Evolutionary conservation across 176 grass and related monocot species (phyloP).

Genomic region (Alopecurus myosuroides): DNA sequence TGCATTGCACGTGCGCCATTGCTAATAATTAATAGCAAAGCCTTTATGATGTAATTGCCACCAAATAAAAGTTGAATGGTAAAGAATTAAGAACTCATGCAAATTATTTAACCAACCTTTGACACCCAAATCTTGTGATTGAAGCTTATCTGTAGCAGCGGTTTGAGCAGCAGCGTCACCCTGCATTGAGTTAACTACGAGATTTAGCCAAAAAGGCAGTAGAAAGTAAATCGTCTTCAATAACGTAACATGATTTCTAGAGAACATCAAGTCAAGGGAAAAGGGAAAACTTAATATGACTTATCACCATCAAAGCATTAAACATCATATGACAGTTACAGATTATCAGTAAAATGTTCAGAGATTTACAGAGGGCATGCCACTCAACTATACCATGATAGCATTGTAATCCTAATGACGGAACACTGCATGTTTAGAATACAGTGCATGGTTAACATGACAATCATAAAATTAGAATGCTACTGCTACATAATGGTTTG

Average conservation of each 20-base stretch:
- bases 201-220: constrained; percentile 5
- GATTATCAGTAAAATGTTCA: constrained; percentile 3
- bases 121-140: background rate
- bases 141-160: background rate
- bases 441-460: background rate
- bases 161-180: background rate
- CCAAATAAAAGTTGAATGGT: background rate
- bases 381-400: background rate
- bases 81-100: background rate
- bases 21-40: background rate
- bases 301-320: background rate
- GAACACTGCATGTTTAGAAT: background rate
- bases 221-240: background rate
- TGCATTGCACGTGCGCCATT: background rate
- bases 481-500: background rate
- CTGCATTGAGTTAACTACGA: constrained; percentile 8
- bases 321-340: background rate
- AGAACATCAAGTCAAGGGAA: constrained; percentile 6
- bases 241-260: background rate
- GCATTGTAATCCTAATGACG: background rate
- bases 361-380: background rate
- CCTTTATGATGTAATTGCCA: background rate
- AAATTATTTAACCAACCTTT: constrained; percentile 18
- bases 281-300: background rate
- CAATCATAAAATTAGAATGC: background rate